Evolutionary conservation across 1,139 yeast species (phyloP).

Genomic region (Pichia sp.): DNA sequence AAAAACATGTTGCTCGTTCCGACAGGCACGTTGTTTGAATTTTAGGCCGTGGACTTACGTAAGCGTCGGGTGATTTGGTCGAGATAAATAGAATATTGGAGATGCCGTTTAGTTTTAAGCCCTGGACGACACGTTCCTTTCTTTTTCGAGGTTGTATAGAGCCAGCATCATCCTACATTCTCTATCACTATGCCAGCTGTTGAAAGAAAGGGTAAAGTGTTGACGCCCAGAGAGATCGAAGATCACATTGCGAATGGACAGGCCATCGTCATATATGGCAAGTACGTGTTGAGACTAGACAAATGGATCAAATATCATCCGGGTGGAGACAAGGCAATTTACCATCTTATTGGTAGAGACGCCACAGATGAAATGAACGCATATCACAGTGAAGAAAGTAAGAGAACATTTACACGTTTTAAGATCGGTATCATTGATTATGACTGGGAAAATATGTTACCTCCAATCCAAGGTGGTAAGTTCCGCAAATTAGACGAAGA

Average conservation of each 20-base stretch:
- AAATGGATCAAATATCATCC: slow-evolving; percentile 76
- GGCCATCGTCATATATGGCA: slow-evolving; percentile 64
- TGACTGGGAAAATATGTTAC: slow-evolving; percentile 71
- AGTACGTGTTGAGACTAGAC: slow-evolving; percentile 62
- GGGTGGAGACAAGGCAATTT: slow-evolving; percentile 84
- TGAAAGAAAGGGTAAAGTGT: background rate
- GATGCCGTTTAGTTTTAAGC: no score
- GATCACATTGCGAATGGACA: slow-evolving; percentile 65
- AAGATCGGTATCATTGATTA: slow-evolving; percentile 61
- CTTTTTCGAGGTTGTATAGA: no score
- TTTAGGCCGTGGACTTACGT: no score
- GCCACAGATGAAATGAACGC: slow-evolving; percentile 91
- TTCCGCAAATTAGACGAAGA: slow-evolving; percentile 36
- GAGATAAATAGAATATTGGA: no score
- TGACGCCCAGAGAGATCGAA: slow-evolving; percentile 37
- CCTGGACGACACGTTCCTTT: no score
- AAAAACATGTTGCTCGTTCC: no score
- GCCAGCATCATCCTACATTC: no score
- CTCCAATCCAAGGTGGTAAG: slow-evolving; percentile 86
- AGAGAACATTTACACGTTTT: slow-evolving; percentile 49
- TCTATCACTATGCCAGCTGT: no score
- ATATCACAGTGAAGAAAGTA: slow-evolving; percentile 65
- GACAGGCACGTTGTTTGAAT: no score
- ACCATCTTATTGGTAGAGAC: slow-evolving; percentile 84
- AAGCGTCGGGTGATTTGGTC: no score